Evolutionary conservation across 805 yeast genomes (phyloP).

Genomic region (Wickerhamiella slavikovae): DNA sequence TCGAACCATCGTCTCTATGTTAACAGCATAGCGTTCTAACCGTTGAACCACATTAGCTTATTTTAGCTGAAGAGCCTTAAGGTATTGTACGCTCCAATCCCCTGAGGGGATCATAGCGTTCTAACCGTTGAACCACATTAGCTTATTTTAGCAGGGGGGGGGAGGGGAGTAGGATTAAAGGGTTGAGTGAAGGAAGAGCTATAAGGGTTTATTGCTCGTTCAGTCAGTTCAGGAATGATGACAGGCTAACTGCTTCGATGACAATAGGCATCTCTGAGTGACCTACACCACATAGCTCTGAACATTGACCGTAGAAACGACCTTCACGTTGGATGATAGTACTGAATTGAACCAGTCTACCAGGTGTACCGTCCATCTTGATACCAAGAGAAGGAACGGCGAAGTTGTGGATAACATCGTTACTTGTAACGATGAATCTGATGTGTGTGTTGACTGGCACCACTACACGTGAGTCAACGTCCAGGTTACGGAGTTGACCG

Average conservation of each 20-base stretch:
- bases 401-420: conserved; percentile 13
- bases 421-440: conserved; percentile 10
- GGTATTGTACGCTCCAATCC: no score
- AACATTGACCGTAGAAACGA: conserved; percentile 14
- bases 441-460: conserved; percentile 12
- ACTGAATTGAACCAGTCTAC: conserved; percentile 13
- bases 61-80: no score
- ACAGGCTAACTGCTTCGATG: conserved; percentile 12
- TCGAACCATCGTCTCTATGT: no score
- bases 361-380: conserved; percentile 14
- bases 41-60: no score
- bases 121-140: no score
- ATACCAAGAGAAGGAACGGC: conserved; percentile 13
- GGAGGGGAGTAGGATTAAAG: no score
- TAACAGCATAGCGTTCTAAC: no score
- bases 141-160: no score
- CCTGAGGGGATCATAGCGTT: no score
- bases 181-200: no score
- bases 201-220: conserved; percentile 9
- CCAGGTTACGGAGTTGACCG: conserved; percentile 13
- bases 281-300: conserved; percentile 14
- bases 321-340: conserved; percentile 10
- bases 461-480: conserved; percentile 11
- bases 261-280: conserved; percentile 14
- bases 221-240: conserved; percentile 12